phyloP scores from a whole-genome alignment of 1,284 basidiomycete species.

The Ustilago bromivora region DNA sequence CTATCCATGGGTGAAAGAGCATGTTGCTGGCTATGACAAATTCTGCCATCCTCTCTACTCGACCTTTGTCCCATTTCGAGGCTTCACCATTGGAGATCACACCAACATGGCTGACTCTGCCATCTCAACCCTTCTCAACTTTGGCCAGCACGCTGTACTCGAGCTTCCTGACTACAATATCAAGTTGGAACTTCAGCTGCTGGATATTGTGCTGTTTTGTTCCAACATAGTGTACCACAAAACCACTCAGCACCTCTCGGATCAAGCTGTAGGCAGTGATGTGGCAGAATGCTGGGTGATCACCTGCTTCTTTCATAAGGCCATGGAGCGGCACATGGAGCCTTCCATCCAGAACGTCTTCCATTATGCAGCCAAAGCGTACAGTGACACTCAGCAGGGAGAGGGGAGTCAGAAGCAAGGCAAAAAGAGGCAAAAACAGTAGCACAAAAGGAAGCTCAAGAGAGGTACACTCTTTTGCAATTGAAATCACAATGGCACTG shows the following conservation, averaged over 20 bases:
- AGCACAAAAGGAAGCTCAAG: no score
- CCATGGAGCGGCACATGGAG: neutral
- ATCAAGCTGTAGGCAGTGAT: neutral
- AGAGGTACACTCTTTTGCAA: no score
- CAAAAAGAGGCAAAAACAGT: no score
- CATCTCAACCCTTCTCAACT: neutral
- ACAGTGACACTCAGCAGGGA: no score
- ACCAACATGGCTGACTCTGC: neutral
- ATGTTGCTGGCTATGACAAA: neutral
- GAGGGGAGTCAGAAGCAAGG: no score
- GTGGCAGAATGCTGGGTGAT: neutral
- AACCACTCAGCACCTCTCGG: neutral
- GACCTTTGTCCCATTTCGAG: neutral
- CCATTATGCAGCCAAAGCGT: no score
- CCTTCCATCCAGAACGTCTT: no score
- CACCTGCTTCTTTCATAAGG: neutral
- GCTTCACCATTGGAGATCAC: neutral
- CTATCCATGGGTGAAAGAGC: neutral
- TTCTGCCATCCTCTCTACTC: neutral
- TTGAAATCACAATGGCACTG: neutral
- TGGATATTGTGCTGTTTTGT: neutral
- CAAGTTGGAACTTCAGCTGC: neutral
- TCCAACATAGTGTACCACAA: neutral
- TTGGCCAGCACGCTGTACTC: neutral
- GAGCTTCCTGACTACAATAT: neutral